phyloP scores from a whole-genome alignment of 83 land plant genomes.

The Larix sibirica region DNA sequence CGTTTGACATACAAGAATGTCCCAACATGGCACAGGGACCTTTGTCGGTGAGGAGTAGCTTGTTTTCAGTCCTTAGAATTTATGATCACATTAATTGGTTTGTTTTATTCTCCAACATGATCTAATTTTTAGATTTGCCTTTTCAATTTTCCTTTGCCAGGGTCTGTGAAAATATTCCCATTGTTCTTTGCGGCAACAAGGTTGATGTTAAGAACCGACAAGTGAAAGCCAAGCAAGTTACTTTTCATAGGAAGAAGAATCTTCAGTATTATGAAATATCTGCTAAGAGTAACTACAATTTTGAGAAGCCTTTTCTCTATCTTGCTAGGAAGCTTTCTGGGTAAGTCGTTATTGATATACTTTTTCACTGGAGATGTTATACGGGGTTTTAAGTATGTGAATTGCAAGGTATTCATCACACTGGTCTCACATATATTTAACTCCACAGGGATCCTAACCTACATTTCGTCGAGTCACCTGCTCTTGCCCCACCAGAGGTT shows the following conservation, averaged over 20 bases:
- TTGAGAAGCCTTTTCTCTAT: conserved; percentile 91
- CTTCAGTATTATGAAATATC: conserved; percentile 82
- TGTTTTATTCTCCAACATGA: background rate
- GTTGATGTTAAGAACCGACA: conserved; percentile 83
- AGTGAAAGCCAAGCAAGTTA: conserved; percentile 77
- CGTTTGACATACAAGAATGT: conserved; percentile 80
- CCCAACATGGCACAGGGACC: conserved; percentile 81
- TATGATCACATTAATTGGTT: too few species aligned
- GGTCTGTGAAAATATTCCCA: conserved; percentile 85
- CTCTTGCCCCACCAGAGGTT: conserved; percentile 89
- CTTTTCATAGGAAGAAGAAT: conserved; percentile 83
- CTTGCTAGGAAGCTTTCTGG: conserved; percentile 90
- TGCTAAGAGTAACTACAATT: conserved; percentile 89
- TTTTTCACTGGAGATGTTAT: background rate
- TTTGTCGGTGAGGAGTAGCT: conserved; percentile 47
- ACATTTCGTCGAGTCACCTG: conserved; percentile 87
- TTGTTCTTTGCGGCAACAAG: conserved; percentile 80
- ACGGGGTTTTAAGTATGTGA: background rate
- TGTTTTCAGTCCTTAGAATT: too few species aligned
- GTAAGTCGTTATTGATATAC: conserved; percentile 20
- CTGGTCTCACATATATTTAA: background rate
- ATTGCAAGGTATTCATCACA: background rate
- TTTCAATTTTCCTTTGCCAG: conserved; percentile 18
- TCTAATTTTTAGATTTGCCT: background rate
- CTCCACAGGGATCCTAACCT: conserved; percentile 64